These are phyloP conservation scores for Orbilia brochopaga DNA, from an alignment of 2,329 filamentous ascomycete species.

Conservation along the genomic window DNA sequence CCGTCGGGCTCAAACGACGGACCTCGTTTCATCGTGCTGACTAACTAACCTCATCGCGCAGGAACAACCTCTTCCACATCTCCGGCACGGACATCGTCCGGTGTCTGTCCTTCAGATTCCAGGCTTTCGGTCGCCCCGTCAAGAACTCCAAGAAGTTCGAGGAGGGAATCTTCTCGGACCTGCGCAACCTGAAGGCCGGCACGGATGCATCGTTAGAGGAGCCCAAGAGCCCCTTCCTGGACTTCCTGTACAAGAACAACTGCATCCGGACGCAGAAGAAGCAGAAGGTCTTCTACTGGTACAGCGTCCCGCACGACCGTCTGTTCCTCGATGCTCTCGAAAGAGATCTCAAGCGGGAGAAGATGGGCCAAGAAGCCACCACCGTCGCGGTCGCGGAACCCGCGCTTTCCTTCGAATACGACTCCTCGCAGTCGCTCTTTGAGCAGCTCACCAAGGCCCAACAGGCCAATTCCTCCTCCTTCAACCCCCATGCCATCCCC, in stretches of 20 bases:
- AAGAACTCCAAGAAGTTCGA: slow-evolving; percentile 99
- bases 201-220: slow-evolving; percentile 98
- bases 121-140: slow-evolving; percentile 95
- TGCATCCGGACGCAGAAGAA: slow-evolving; percentile 99
- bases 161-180: slow-evolving; percentile 97
- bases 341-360: slow-evolving; percentile 96
- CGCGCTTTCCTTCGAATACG: slow-evolving; percentile 96
- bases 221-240: slow-evolving; percentile 96
- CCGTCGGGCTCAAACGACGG: slow-evolving; percentile 2
- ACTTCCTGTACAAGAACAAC: slow-evolving; percentile 99
- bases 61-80: slow-evolving; percentile 99
- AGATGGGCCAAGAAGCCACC: slow-evolving; percentile 98
- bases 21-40: neutral
- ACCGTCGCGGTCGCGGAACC: slow-evolving; percentile 97
- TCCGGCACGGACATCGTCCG: slow-evolving; percentile 98
- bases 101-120: slow-evolving; percentile 96
- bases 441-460: slow-evolving; percentile 99
- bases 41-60: slow-evolving; percentile 58
- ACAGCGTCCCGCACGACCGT: slow-evolving; percentile 96
- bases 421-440: slow-evolving; percentile 97
- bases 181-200: slow-evolving; percentile 96
- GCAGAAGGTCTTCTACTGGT: slow-evolving; percentile 99
- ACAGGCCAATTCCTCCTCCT: slow-evolving; percentile 97
- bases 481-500: slow-evolving; percentile 77
- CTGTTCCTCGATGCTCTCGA: slow-evolving; percentile 97